phyloP scores from a whole-genome alignment of 345 rosid species.

The Linum usitatissimum region DNA sequence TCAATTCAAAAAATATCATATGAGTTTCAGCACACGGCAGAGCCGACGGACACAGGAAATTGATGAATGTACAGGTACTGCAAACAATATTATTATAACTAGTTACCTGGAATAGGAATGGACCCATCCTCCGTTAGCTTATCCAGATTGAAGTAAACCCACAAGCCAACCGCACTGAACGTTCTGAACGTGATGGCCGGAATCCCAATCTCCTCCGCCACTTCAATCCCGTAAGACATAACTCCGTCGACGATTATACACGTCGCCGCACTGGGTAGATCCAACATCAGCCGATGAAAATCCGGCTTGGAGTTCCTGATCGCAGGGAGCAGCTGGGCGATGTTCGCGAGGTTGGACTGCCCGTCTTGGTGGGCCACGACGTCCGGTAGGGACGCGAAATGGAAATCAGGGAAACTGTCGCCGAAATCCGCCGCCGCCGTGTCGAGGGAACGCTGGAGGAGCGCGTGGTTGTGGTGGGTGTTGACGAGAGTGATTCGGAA shows the following conservation, averaged over 20 bases:
- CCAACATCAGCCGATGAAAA: not conserved
- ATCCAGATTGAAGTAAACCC: constrained; percentile 10
- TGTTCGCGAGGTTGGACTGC: not conserved
- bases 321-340: not conserved
- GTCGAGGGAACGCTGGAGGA: constrained; percentile 2
- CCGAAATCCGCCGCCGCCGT: not conserved
- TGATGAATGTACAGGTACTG: not conserved
- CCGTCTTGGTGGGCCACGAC: not conserved
- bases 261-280: not conserved
- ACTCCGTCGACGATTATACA: constrained; percentile 22
- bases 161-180: constrained; percentile 11
- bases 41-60: not conserved
- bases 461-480: constrained; percentile 15
- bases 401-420: constrained; percentile 10
- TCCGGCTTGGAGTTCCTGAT: not conserved
- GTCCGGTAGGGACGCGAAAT: constrained; percentile 16
- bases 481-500: constrained; percentile 19
- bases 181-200: constrained; percentile 12
- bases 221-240: constrained; percentile 17
- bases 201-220: constrained; percentile 16
- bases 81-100: not conserved
- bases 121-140: constrained; percentile 12
- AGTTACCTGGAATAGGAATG: constrained; percentile 17
- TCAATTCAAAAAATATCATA: too few relatives aligned
- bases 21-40: too few relatives aligned